Evolutionary conservation across 306 rosid species (phyloP), one percentile per base, ranked within the genome.

Genomic region (Dalbergia cochinchinensis): DNA sequence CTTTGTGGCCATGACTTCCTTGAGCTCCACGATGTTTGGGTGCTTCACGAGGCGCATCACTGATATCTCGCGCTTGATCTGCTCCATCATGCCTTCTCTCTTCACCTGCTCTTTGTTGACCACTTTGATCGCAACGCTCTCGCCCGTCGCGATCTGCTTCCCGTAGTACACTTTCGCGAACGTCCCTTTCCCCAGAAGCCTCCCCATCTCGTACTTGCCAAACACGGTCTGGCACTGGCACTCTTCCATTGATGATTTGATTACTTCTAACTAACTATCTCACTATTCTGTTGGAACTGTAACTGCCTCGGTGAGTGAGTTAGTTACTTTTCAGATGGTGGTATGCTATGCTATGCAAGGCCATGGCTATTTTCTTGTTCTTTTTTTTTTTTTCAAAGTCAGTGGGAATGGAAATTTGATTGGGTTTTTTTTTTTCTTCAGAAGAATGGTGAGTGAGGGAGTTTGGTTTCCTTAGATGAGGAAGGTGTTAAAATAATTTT

Each of bases 81-180:
- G 96, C 62, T 93, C 98, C 87, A 91, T 91, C 97, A 91, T 84
- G 0, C 91, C 94, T 20, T 86, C 89, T n/a, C 54, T 90, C 79
- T 60, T 83, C 66, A 89, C 94, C 61, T 89, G 91, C 18, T 88
- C 92, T 71, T 93, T 93, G 78, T 58, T 84, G 0, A 93, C 83
- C 10, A 93, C 88, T 48, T 93, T 91, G 33, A 93, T 87, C 11
- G 98, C 98, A 19, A 93, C 97, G 69, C 93, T 87, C 11, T 87
- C 93, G 7, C 92, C 90, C 19, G 90, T 66, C 4, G 18, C 78
- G 35, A 87, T 74, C 7, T 85, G 71, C 70, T 76, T 89, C 44
- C 90, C 97, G 60, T 88, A 80, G 63, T 91, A 89, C 5, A 93
- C 98, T 82, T 93, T 93, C 2, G 97, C 94, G 70, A 91, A 93